Evolutionary conservation across 2,329 filamentous ascomycete species (phyloP), one percentile per base, ranked within the genome.

Genomic region (Aspergillus sp.): DNA sequence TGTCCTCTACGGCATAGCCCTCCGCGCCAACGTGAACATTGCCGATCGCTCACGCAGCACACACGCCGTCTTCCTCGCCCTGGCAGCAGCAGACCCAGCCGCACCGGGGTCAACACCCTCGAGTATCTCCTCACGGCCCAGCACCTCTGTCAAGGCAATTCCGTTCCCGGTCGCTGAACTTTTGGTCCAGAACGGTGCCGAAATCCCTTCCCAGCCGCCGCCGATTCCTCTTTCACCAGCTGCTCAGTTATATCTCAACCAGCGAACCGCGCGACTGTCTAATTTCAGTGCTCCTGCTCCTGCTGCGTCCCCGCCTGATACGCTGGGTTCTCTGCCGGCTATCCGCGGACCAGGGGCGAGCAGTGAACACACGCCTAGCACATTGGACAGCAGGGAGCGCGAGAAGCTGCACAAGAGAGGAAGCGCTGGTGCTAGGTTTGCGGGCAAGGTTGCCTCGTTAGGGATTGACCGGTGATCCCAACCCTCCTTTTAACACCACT

Each of bases 131-230:
- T 65, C 69, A 57, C 71, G 71, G 13, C 70, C 74, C 22, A 69
- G 61, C 17, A 69, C 79, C 53, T 79, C 76, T 6, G 76, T 74
- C 60, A 76, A 77, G 69, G 74, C 82, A 3, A 83, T 88, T 8
- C 86, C 93, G 0, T 99, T 99, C 74, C 89, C 95, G 0, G 84
- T 98, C 47, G 95, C 95, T 15, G 95, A 99, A 76, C 81, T 99
- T 62, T 84, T 99, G 15, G 83, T 96, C 15, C 96, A 98, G 70
- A 98, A 99, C 72, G 95, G 95, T 17, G 93, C 93, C 3, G 91
- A 97, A 64, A 90, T 98, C 38, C 94, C 95, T 0, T 74, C 82
- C 1, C 81, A 87, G 2, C 83, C 91, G 63, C 91, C 93, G 0
- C 90, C 92, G 0, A 93, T 98, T 67, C 92, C 93, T 1, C 84